Base-by-base conservation (phyloP, 106 monocot species). In the Triglochin maritima region DNA sequence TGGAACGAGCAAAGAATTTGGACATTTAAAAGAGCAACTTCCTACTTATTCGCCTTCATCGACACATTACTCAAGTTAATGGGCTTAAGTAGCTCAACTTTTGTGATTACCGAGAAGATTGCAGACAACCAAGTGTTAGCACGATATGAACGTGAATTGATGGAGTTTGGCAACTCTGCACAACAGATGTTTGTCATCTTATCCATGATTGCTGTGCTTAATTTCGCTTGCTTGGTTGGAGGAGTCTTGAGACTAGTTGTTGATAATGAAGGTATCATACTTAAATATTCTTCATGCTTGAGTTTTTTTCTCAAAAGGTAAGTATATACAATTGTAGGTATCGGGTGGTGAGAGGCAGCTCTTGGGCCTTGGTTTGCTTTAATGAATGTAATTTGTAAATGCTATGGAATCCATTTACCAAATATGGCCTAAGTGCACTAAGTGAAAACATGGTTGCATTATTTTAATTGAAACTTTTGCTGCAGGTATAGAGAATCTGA, bases 1-100 rank as follows among this genome's bases (percentile, higher is more conserved):
- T 89, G 89, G 89, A 94, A 94, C 51, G 80, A 79, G 49, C 57
- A 72, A 49, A 81, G 93, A 68, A 86, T 88, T 61, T 82, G 81
- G 84, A 29, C 89, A 4, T 80, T 63, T 50, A 86, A 71, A 64
- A 83, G 88, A 61, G 57, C 65, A 6, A 81, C 86, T 15, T 83
- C 88, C 4, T 93, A 86, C 79, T 68, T 79, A 11, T 89, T 86
- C 17, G 86, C 77, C 6, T 53, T 75, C 17, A 54, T 80, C 2
- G 89, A 89, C 71, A 60, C 83, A 49, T 4, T 71, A 9, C 66
- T 81, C 6, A 85, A 81, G 47, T 63, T 74, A 1, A 8, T 83
- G 0, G 92, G 85, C n/a, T 7, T 83, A 4, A 55, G 10, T 58
- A 69, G 77, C 7, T 64, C 70, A 13, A 13, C 78, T 11, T 92